phyloP scores from a whole-genome alignment of 306 rosid species.

The Dryas alaskensis region DNA sequence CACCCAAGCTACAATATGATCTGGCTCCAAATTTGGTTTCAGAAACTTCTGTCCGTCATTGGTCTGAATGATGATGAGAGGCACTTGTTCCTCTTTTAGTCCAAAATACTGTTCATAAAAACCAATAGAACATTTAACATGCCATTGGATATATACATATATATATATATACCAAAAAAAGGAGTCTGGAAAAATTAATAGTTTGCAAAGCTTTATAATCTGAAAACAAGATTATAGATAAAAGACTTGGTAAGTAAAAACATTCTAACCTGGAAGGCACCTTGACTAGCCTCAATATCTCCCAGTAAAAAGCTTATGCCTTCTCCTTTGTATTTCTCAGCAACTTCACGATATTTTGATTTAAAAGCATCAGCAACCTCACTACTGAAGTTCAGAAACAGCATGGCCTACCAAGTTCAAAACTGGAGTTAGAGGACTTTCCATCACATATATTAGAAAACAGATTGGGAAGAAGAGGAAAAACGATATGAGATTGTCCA shows the following conservation, averaged over 20 bases:
- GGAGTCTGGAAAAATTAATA: not conserved
- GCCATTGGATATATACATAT: conserved; percentile 14
- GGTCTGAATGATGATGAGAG: conserved; percentile 70
- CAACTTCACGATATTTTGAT: conserved; percentile 66
- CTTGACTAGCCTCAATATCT: conserved; percentile 66
- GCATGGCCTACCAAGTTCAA: conserved; percentile 64
- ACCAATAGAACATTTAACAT: conserved; percentile 17
- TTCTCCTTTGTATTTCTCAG: conserved; percentile 57
- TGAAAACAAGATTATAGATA: not conserved
- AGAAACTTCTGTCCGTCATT: conserved; percentile 63
- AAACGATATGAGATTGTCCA: not conserved
- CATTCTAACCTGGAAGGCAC: conserved; percentile 78
- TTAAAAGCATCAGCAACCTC: conserved; percentile 59
- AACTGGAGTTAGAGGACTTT: conserved; percentile 10
- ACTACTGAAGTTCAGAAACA: conserved; percentile 70
- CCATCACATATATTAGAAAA: not conserved
- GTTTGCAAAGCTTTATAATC: not conserved
- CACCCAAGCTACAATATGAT: conserved; percentile 69
- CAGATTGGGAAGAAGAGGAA: not conserved
- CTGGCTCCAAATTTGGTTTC: conserved; percentile 63
- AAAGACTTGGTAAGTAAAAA: not conserved
- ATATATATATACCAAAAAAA: not conserved
- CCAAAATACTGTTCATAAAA: conserved; percentile 71
- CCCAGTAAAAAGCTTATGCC: conserved; percentile 77
- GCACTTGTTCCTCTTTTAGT: conserved; percentile 74